Evolutionary conservation across 352 stramenopile genomes (phyloP).

Genomic region (Pythium periplocum): DNA sequence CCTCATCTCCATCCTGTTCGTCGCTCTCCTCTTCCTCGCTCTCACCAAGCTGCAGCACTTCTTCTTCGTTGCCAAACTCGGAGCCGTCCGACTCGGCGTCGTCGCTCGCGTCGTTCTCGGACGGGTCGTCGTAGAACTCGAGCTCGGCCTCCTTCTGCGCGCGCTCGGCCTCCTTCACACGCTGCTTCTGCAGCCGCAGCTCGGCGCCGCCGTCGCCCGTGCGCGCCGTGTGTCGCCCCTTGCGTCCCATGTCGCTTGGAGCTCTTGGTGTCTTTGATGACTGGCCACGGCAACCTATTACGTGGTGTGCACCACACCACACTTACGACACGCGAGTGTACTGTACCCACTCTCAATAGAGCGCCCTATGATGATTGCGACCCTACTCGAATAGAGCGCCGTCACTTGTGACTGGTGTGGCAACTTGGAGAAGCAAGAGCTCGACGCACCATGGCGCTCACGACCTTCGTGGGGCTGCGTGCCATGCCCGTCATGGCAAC

Average conservation of each 20-base stretch:
- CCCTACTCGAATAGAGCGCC: no score
- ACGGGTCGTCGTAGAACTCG: slow-evolving; percentile 83
- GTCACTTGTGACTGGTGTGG: no score
- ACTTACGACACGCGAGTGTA: background rate
- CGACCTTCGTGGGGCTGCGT: slow-evolving; percentile 10
- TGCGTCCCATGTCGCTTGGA: slow-evolving; percentile 55
- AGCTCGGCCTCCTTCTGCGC: slow-evolving; percentile 65
- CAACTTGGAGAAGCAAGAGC: no score
- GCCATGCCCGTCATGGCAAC: slow-evolving; percentile 5
- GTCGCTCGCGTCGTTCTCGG: slow-evolving; percentile 62
- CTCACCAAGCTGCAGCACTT: slow-evolving; percentile 60
- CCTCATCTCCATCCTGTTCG: slow-evolving; percentile 25
- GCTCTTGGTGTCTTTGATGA: background rate
- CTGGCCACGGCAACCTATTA: slow-evolving; percentile 2
- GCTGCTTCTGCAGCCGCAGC: slow-evolving; percentile 59
- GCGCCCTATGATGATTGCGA: no score
- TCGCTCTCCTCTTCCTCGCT: slow-evolving; percentile 40
- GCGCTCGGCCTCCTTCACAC: slow-evolving; percentile 51
- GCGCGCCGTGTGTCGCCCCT: slow-evolving; percentile 56
- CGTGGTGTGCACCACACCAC: slow-evolving; percentile 6
- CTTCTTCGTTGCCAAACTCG: slow-evolving; percentile 50
- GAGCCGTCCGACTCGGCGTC: slow-evolving; percentile 52
- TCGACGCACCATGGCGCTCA: background rate
- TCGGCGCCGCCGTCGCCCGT: slow-evolving; percentile 76
- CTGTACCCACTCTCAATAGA: no score